These are phyloP conservation scores for Trametes maxima DNA, from an alignment of 768 basidiomycete species.

Conservation along the genomic window DNA sequence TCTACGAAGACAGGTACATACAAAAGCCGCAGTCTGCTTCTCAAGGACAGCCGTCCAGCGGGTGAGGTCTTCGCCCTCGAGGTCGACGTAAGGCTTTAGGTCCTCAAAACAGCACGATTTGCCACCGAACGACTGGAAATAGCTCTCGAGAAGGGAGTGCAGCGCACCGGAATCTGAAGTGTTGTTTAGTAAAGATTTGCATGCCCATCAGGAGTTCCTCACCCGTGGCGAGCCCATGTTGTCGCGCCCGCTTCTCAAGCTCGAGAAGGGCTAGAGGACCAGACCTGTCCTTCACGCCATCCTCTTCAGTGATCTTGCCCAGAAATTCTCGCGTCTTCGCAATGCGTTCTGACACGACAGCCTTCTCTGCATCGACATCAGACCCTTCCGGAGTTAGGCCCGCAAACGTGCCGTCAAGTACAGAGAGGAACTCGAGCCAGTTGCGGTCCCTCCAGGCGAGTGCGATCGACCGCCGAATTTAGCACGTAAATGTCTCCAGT, in stretches of 20 bases:
- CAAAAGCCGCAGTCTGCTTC: slow-evolving; percentile 41
- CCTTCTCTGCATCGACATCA: slow-evolving; percentile 39
- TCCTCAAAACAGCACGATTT: slow-evolving; percentile 91
- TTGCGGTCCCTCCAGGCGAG: slow-evolving; percentile 64
- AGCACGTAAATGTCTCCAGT: background rate
- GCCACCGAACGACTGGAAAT: slow-evolving; percentile 72
- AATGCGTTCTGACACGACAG: slow-evolving; percentile 42
- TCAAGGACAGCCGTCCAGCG: slow-evolving; percentile 60
- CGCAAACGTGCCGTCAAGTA: slow-evolving; percentile 69
- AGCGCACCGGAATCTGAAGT: slow-evolving; percentile 47
- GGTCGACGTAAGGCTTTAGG: slow-evolving; percentile 62
- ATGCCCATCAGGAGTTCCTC: slow-evolving; percentile 7
- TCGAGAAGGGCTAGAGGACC: slow-evolving; percentile 75
- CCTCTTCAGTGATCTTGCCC: slow-evolving; percentile 55
- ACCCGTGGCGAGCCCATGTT: slow-evolving; percentile 54
- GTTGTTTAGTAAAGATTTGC: background rate
- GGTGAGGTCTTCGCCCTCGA: slow-evolving; percentile 49
- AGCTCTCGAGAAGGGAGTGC: slow-evolving; percentile 57
- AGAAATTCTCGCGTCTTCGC: slow-evolving; percentile 55
- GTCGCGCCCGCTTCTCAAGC: slow-evolving; percentile 61
- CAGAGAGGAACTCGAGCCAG: slow-evolving; percentile 81
- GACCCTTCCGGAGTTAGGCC: slow-evolving; percentile 33
- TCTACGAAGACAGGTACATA: slow-evolving; percentile 41
- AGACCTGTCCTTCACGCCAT: slow-evolving; percentile 75
- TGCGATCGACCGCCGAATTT: slow-evolving; percentile 9